Conservation (phyloP, 768 basidiomycete species). For the Kwoniella dendrophila region DNA sequence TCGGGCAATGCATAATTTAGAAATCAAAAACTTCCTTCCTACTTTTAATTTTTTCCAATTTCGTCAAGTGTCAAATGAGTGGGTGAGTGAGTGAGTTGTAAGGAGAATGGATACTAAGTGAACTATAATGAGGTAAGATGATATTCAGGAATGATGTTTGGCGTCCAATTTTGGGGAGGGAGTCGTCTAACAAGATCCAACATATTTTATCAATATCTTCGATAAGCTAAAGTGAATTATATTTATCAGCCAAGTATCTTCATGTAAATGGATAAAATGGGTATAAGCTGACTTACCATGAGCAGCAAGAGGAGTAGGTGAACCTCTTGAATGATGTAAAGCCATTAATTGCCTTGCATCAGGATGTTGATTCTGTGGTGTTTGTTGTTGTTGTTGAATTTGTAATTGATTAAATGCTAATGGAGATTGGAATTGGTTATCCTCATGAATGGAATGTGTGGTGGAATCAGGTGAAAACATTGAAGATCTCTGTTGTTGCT, state of each 20-base stretch:
- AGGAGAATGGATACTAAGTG: too few species aligned
- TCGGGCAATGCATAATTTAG: too few species aligned
- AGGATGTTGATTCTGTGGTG: slow-evolving; percentile 33
- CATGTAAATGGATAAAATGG: neutral
- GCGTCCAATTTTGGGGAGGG: too few species aligned
- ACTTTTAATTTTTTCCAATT: too few species aligned
- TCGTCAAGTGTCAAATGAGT: too few species aligned
- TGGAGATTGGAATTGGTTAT: slow-evolving; percentile 12
- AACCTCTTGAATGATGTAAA: slow-evolving; percentile 22
- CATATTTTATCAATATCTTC: slow-evolving; percentile 26
- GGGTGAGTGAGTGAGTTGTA: too few species aligned
- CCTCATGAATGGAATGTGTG: slow-evolving; percentile 1
- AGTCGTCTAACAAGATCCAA: too few species aligned
- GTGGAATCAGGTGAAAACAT: slow-evolving; percentile 27
- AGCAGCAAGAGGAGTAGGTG: slow-evolving; percentile 18
- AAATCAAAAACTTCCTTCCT: too few species aligned
- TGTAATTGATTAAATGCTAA: slow-evolving; percentile 2
- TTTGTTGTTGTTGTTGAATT: too few species aligned
- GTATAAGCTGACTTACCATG: slow-evolving; percentile 13
- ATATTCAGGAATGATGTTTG: too few species aligned
- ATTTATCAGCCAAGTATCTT: neutral
- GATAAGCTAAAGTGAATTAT: slow-evolving; percentile 18
- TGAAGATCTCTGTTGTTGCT: slow-evolving; percentile 6
- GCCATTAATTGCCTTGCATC: slow-evolving; percentile 20
- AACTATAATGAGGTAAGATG: too few species aligned